Base-by-base conservation (phyloP, 257 asterid species). In the Buddleja alternifolia region DNA sequence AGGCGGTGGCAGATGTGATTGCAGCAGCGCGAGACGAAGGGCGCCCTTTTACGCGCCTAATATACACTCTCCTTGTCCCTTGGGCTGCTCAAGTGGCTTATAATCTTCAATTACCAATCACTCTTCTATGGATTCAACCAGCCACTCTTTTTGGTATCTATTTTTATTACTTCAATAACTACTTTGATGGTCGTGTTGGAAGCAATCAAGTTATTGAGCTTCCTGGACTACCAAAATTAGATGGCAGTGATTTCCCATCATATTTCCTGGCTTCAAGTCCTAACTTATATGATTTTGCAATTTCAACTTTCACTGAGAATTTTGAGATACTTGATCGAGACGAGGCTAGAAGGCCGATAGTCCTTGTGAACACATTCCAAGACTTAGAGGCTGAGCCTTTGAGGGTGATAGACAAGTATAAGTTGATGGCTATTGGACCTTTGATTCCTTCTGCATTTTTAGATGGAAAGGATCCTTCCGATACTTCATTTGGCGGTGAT, bases 381-480 rank as follows among this genome's bases (percentile, higher is more conserved):
- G 77, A 44, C 2, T 45, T 85, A 37, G 92, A 85, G 14, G n/a
- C 47, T 0, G 81, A 74, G 41, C 71, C n/a, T n/a, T 50, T 85
- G 44, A 70, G 11, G 5, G 73, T 39, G 11, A n/a, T 81, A 8
- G 45, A 56, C 34, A 77, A 78, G 24, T 56, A 68, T 17, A 70
- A 74, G 4, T 14, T 83, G 52, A n/a, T 76, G 14, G 77, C 69
- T 1, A 73, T 85, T 32, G 92, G 92, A 0, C 92, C 92, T 6
- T 73, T 83, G 59, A 34, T 85, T 47, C 88, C 88, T 3, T 80
- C 88, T 0, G 78, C 76, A 23, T 82, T 76, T 63, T 34, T 78
- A 23, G 88, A 82, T 41, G 82, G 79, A 0, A 37, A 14, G 0
- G 84, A 80, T 16, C 77, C 78, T 1, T 34, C 63, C 1, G 90